Evolutionary conservation across 2,329 filamentous ascomycete species (phyloP), one percentile per base, ranked within the genome.

Genomic region (Aspergillus persii): DNA sequence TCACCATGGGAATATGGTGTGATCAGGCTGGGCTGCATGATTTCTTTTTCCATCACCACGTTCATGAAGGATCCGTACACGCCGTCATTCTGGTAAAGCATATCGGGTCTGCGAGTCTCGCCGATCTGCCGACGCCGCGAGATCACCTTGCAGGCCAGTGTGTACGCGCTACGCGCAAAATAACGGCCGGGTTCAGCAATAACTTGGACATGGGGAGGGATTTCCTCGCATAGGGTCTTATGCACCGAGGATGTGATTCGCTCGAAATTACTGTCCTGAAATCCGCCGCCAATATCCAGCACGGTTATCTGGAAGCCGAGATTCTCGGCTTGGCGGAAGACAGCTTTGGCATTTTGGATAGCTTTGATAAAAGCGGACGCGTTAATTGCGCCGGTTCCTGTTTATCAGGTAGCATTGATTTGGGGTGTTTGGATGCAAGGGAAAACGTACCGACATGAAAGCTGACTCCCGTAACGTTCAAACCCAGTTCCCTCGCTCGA

Each of bases 41-140:
- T 50, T 41, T 67, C 61, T n/a, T 67, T 59, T 44, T 68, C 65
- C 36, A 67, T 54, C n/a, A 66, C 47, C 8, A 67, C 57, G 52
- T 65, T 66, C 61, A 62, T 64, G 29, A 70, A 70, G 51, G 62
- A 66, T 1, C 68, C 68, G 33, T 70, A 70, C 7, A 70, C 50
- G 0, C 68, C 68, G 57, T 70, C 68, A 44, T 69, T 70, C 18
- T 66, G 66, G 47, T 70, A 70, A 3, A 70, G 60, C 67, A 70
- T 70, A 18, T 69, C 64, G 3, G 63, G 58, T 26, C 58, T 27
- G 9, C 33, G 29, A n/a, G 53, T 27, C n/a, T 54, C 36, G 1
- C 56, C 58, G n/a, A 66, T 51, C 33, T 65, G 62, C 3, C 59
- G 51, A 3, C 66, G 64, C 7, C 68, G 58, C 4, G 66, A 58